Evolutionary conservation across 768 basidiomycete species (phyloP), one percentile per base, ranked within the genome.

Genomic region (Leccinum rimulosum): DNA sequence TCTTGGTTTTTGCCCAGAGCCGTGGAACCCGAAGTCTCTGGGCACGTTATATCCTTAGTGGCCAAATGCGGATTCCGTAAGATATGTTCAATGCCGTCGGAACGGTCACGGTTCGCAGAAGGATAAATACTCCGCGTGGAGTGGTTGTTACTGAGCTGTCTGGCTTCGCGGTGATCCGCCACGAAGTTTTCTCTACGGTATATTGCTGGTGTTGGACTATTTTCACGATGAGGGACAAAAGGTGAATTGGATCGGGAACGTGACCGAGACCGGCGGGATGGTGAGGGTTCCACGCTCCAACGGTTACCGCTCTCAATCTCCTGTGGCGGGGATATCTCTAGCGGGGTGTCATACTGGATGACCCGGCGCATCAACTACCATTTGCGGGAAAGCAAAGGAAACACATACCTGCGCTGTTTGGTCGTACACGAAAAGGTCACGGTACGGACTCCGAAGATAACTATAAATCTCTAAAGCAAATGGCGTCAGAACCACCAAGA

Each of bases 371-470:
- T 63, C 31, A 66, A 58, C 55, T 56, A 57, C 40, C 47, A 30
- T 36, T 14, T 25, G n/a, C 43, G 22, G n/a, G 25, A 57, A 31
- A 17, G n/a, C 8, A 31, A 31, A 50, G 30, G 15, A 6, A 43
- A 58, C 62, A 65, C 52, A n/a, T 64, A 91, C 94, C 84, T 97
- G 94, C 14, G 85, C 91, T 6, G 84, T 80, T 14, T 79, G 79
- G 70, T 98, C 95, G 68, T 95, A 98, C 11, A 84, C 79, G 54
- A 85, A 82, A 25, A 97, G 79, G 72, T 95, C 93, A 66, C 85
- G 85, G 72, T 85, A 96, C 2, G 95, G 95, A 9, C 93, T 95
- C 53, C 95, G 83, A 19, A 96, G 79, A 70, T 91, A 98, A 45
- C 82, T 84, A 70, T 96, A 97, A 40, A 97, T 81, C 74, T 98